Evolutionary conservation across 257 asterid genomes (phyloP).

Genomic region (Thymus mandschuricus): DNA sequence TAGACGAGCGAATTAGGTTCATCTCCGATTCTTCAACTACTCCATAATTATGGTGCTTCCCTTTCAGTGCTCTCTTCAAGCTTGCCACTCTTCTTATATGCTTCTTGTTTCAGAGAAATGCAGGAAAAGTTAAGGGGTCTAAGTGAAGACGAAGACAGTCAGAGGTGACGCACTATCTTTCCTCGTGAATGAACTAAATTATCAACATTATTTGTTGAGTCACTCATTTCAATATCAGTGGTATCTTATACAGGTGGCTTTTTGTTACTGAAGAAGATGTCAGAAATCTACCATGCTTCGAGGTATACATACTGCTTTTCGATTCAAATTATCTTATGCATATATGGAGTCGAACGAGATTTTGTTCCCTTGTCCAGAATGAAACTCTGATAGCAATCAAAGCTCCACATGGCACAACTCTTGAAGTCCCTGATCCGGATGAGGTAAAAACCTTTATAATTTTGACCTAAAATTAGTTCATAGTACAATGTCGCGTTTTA

Average conservation of each 20-base stretch:
- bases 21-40: not conserved
- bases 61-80: not conserved
- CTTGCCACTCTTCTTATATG: slow-evolving; percentile 27
- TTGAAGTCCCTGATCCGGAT: slow-evolving; percentile 85
- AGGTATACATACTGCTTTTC: slow-evolving; percentile 46
- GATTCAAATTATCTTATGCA: slow-evolving; percentile 6
- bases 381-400: slow-evolving; percentile 85
- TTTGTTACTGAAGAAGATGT: slow-evolving; percentile 84
- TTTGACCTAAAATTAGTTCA: not conserved
- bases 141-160: slow-evolving; percentile 62
- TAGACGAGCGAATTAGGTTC: slow-evolving; percentile 59
- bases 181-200: slow-evolving; percentile 7
- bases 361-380: slow-evolving; percentile 46
- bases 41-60: not conserved
- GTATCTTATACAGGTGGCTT: slow-evolving; percentile 62
- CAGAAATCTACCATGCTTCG: slow-evolving; percentile 69
- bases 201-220: not conserved
- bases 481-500: not conserved
- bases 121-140: slow-evolving; percentile 55
- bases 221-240: slow-evolving; percentile 1
- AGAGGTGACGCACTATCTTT: slow-evolving; percentile 37
- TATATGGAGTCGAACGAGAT: slow-evolving; percentile 4
- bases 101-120: slow-evolving; percentile 55
- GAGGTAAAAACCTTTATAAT: slow-evolving; percentile 46
- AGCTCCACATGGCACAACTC: slow-evolving; percentile 86